Evolutionary conservation across 2,329 filamentous ascomycete genomes (phyloP).

Genomic region (Neofusicoccum sp.): DNA sequence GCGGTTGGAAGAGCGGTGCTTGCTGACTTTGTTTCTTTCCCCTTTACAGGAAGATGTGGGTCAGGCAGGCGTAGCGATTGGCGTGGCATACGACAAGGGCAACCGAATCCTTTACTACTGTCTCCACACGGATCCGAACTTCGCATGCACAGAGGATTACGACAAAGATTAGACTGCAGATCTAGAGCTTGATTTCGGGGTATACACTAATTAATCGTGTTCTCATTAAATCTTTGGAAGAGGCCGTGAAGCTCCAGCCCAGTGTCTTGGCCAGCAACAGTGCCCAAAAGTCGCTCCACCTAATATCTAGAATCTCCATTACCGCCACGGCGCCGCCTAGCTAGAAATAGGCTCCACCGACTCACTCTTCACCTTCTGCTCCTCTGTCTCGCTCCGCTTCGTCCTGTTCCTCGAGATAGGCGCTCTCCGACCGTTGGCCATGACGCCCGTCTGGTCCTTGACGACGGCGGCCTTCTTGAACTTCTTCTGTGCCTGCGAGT

Average conservation of each 20-base stretch:
- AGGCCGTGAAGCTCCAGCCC: not conserved
- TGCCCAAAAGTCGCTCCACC: not conserved
- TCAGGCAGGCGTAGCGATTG: not conserved
- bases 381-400: conserved; percentile 12
- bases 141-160: not conserved
- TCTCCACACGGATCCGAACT: not conserved
- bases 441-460: conserved; percentile 14
- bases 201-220: not conserved
- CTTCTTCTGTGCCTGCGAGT: conserved; percentile 32
- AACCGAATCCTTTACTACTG: not conserved
- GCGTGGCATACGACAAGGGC: not conserved
- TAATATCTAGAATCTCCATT: not conserved
- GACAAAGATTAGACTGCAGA: not conserved
- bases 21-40: not conserved
- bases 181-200: not conserved
- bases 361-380: conserved; percentile 7
- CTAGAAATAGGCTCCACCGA: not conserved
- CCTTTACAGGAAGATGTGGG: not conserved
- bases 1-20: not conserved
- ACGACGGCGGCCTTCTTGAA: conserved; percentile 24
- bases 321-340: not conserved
- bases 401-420: conserved; percentile 15
- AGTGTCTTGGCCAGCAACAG: not conserved
- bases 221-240: not conserved
- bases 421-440: conserved; percentile 18